phyloP scores from a whole-genome alignment of 2,329 filamentous ascomycete species.

The Triangularia setosa region DNA sequence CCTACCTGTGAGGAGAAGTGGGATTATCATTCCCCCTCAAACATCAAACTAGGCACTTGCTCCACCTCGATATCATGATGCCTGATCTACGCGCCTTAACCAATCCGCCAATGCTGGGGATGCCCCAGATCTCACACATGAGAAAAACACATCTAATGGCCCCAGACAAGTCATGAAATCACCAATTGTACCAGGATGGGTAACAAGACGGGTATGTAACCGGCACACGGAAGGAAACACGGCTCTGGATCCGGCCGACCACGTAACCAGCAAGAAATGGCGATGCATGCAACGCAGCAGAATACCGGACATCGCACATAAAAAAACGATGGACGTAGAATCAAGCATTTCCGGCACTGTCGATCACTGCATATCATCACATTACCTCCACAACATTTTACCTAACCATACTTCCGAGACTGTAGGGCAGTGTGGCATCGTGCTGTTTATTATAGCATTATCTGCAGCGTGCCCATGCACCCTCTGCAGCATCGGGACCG shows the following conservation, averaged over 20 bases:
- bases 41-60: not conserved
- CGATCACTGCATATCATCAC: not conserved
- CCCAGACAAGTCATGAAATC: not conserved
- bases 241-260: not conserved
- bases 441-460: not conserved
- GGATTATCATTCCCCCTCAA: not conserved
- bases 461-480: not conserved
- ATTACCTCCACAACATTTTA: not conserved
- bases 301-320: not conserved
- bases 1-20: not conserved
- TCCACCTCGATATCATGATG: not conserved
- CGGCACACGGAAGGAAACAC: not conserved
- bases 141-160: no score
- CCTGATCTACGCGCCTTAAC: not conserved
- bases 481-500: not conserved
- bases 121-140: not conserved
- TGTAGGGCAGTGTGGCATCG: not conserved
- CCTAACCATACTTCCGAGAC: not conserved
- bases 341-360: not conserved
- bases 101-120: not conserved
- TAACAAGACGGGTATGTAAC: not conserved
- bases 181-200: not conserved
- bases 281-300: not conserved
- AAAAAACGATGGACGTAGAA: not conserved
- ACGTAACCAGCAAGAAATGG: not conserved